These are phyloP conservation scores for Colletotrichum sp. DNA, from an alignment of 2,329 filamentous ascomycete species.

Conservation along the genomic window DNA sequence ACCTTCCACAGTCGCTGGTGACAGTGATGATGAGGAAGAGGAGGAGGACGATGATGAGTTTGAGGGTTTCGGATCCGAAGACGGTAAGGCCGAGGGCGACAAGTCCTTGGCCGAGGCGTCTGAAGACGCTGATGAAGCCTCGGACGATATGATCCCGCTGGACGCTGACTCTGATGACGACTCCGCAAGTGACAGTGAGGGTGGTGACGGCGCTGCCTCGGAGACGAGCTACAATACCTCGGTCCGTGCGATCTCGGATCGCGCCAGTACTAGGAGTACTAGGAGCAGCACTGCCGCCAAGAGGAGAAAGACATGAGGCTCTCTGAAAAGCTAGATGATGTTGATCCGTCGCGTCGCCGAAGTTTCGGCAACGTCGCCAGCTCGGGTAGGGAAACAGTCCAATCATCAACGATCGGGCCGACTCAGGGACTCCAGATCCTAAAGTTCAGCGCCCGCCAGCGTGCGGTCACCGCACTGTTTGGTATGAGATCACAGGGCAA, in stretches of 20 bases:
- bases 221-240: conserved; percentile 22
- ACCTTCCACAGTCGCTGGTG: conserved; percentile 27
- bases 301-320: conserved; percentile 18
- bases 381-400: not conserved
- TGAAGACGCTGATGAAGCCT: conserved; percentile 5
- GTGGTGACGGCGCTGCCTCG: conserved; percentile 7
- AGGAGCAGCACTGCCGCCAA: conserved; percentile 9
- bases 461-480: not conserved
- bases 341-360: not conserved
- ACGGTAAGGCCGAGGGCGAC: conserved; percentile 39
- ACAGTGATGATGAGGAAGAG: conserved; percentile 29
- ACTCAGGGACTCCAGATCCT: not conserved
- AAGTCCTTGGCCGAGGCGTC: conserved; percentile 7
- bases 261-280: conserved; percentile 1
- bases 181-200: conserved; percentile 17
- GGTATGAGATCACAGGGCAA: not conserved
- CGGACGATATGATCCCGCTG: conserved; percentile 20
- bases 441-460: not conserved
- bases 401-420: not conserved
- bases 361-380: conserved; percentile 10
- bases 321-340: not conserved
- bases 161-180: conserved; percentile 17
- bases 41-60: conserved; percentile 45
- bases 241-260: conserved; percentile 14
- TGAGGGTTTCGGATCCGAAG: conserved; percentile 51